phyloP scores from a whole-genome alignment of 768 basidiomycete species.

The Leccinum truebloodii region DNA sequence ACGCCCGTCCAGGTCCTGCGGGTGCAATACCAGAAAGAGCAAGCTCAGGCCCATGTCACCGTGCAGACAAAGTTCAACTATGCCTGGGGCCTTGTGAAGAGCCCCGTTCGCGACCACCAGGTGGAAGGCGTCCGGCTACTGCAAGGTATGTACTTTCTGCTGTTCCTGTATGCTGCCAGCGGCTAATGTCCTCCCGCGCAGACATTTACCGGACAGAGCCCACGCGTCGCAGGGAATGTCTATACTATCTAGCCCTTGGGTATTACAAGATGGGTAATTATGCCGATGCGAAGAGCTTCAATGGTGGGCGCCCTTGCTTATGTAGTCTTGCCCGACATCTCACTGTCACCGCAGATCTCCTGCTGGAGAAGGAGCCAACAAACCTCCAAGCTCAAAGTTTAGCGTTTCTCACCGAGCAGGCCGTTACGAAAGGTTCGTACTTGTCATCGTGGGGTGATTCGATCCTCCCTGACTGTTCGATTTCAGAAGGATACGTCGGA shows the following conservation, averaged over 20 bases:
- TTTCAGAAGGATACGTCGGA: slow-evolving; percentile 93
- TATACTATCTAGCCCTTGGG: slow-evolving; percentile 95
- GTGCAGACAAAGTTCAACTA: slow-evolving; percentile 98
- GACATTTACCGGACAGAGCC: slow-evolving; percentile 93
- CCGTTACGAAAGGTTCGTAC: slow-evolving; percentile 72
- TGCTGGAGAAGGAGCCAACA: slow-evolving; percentile 88
- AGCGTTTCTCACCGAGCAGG: slow-evolving; percentile 80
- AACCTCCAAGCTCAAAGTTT: slow-evolving; percentile 94
- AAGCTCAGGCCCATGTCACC: slow-evolving; percentile 79
- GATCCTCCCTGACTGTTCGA: neutral
- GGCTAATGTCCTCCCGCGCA: slow-evolving; percentile 34
- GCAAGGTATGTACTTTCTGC: slow-evolving; percentile 59
- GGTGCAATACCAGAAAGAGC: slow-evolving; percentile 87
- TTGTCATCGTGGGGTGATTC: neutral
- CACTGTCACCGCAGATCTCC: slow-evolving; percentile 53
- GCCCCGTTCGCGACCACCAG: slow-evolving; percentile 79
- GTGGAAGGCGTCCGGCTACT: slow-evolving; percentile 89
- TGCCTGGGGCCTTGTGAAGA: slow-evolving; percentile 96
- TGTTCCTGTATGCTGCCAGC: neutral
- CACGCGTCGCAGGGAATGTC: slow-evolving; percentile 84
- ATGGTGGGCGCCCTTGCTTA: slow-evolving; percentile 57
- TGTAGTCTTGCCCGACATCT: neutral
- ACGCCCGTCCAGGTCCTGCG: slow-evolving; percentile 64
- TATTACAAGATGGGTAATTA: slow-evolving; percentile 97
- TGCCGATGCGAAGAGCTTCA: slow-evolving; percentile 89